Evolutionary conservation across 352 stramenopile species (phyloP).

Genomic region (Globisporangium solare): DNA sequence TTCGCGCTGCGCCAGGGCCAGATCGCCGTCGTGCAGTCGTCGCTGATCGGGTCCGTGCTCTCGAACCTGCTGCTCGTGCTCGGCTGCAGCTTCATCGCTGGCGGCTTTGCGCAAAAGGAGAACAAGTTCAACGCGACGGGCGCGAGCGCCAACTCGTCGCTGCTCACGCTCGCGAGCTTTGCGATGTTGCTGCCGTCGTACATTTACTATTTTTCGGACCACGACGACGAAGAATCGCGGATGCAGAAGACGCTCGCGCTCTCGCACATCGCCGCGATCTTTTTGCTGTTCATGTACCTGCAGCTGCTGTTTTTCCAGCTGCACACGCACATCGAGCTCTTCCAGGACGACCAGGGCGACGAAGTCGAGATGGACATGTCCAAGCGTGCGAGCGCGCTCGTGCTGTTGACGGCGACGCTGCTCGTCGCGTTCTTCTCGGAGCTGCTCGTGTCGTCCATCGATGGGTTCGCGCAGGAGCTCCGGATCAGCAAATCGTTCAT

Average conservation of each 20-base stretch:
- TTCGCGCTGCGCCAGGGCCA: conserved; percentile 91
- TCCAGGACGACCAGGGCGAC: conserved; percentile 55
- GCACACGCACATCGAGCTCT: conserved; percentile 92
- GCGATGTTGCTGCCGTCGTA: conserved; percentile 93
- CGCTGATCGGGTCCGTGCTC: conserved; percentile 96
- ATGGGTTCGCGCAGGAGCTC: conserved; percentile 64
- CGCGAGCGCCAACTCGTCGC: conserved; percentile 91
- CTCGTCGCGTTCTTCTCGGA: conserved; percentile 93
- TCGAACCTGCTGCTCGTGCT: conserved; percentile 98
- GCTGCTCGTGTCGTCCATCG: conserved; percentile 85
- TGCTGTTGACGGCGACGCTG: conserved; percentile 86
- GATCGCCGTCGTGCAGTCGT: conserved; percentile 96
- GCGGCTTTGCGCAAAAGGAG: conserved; percentile 71
- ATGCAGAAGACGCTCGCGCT: conserved; percentile 69
- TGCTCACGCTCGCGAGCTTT: conserved; percentile 93
- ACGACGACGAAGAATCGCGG: conserved; percentile 64
- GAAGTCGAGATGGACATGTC: conserved; percentile 85
- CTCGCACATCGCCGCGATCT: conserved; percentile 74
- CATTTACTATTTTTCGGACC: conserved; percentile 83
- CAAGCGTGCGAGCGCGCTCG: conserved; percentile 60
- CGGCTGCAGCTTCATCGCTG: conserved; percentile 94
- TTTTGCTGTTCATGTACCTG: conserved; percentile 91
- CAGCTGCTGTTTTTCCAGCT: conserved; percentile 96
- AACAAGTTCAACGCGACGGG: conserved; percentile 91
- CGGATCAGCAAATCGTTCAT: conserved; percentile 85